phyloP scores from a whole-genome alignment of 306 rosid species.

The Neltuma alba region DNA sequence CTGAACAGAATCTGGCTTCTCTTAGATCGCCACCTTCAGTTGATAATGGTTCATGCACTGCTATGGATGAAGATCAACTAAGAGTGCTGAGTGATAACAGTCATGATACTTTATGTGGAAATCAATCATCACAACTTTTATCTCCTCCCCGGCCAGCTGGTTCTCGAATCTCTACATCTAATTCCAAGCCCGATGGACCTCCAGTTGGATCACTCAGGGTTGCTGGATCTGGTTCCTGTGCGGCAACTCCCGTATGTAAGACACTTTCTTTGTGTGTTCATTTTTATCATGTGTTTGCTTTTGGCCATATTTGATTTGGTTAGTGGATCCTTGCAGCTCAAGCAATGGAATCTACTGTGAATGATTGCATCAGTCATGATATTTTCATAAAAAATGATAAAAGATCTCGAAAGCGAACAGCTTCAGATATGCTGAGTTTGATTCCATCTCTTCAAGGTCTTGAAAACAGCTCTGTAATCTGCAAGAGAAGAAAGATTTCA shows the following conservation, averaged over 20 bases:
- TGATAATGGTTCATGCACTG: conserved; percentile 59
- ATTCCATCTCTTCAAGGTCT: conserved; percentile 86
- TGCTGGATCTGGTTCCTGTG: conserved; percentile 66
- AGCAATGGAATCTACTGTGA: conserved; percentile 54
- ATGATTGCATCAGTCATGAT: conserved; percentile 51
- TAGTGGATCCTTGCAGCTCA: conserved; percentile 64
- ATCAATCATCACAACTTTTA: conserved; percentile 62
- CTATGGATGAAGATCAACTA: conserved; percentile 80
- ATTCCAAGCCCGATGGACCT: conserved; percentile 64
- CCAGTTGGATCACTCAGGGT: conserved; percentile 57
- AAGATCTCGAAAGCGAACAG: conserved; percentile 72
- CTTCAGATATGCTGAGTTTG: conserved; percentile 72
- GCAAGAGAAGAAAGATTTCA: conserved; percentile 70
- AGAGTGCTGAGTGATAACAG: conserved; percentile 65
- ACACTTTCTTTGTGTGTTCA: conserved; percentile 46
- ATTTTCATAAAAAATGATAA: conserved; percentile 58
- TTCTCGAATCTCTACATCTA: conserved; percentile 54
- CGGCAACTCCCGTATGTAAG: conserved; percentile 85
- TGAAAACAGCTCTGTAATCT: conserved; percentile 46
- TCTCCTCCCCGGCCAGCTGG: conserved; percentile 71
- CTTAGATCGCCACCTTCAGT: conserved; percentile 70
- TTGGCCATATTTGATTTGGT: conserved; percentile 40
- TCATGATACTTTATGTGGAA: conserved; percentile 64
- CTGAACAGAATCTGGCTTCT: conserved; percentile 95
- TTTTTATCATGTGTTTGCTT: conserved; percentile 25